Base-by-base conservation (phyloP, 805 yeast species). In the Wickerhamiella siamensis region DNA sequence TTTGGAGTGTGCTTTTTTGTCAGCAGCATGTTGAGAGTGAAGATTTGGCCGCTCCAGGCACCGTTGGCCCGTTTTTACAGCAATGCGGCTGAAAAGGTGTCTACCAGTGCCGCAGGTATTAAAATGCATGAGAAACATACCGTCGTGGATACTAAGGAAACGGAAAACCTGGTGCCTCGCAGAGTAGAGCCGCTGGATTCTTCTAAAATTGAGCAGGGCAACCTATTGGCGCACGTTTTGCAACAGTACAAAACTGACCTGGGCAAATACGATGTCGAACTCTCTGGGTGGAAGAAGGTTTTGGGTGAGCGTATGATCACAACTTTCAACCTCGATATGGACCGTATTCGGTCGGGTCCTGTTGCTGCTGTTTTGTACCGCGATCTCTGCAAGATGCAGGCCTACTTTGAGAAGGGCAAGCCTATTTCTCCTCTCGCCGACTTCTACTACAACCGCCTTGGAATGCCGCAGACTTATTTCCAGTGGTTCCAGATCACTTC, bases 401-500 rank as follows among this genome's bases (percentile, higher is more conserved):
- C 83, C 3, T 52, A 48, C 34, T 57, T 58, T 40, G 55, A 54
- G 46, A 39, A 43, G 33, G 51, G 44, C 24, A 34, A 36, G 35
- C 56, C 60, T 12, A 64, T 82, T 33, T 71, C 82, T 3, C 75
- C 72, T 16, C 71, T 82, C 4, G 95, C 95, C 2, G 66, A 65
- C 42, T 91, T 83, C 57, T 91, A 84, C 69, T 91, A 84, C 57
- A 81, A 83, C 42, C 81, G 87, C 10, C 65, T 91, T 43, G 78
- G 74, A 20, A 65, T 91, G 54, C 95, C 95, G 29, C 70, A 72
- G 56, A 79, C 96, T 1, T 87, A 88, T 56, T 75, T 88, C n/a
- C 94, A 86, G 60, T 88, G 95, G 95, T 88, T 79, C 60, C 97
- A 88, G 62, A 80, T 91, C 47, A 82, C 95, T 5, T 68, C 79